Conservation (phyloP, 2,329 filamentous ascomycete genomes). For the Nigrospora sphaerica region DNA sequence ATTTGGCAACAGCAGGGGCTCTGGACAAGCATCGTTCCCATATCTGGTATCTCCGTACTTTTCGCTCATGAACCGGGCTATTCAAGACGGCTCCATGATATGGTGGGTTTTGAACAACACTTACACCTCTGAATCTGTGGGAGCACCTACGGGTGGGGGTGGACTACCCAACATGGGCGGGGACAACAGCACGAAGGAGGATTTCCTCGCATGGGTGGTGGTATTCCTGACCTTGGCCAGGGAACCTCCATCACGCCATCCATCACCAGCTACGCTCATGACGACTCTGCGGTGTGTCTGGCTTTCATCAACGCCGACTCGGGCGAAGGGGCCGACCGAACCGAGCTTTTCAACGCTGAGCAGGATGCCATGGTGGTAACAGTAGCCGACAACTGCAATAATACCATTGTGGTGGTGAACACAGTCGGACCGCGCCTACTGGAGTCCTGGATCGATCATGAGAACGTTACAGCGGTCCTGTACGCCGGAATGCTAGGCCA, state of each 20-base stretch:
- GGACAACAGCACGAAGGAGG: too few relatives aligned
- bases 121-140: too few relatives aligned
- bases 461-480: constrained; percentile 54
- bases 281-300: too few relatives aligned
- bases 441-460: constrained; percentile 46
- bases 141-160: too few relatives aligned
- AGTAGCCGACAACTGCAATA: constrained; percentile 54
- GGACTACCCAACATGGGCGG: too few relatives aligned
- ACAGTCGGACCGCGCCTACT: constrained; percentile 54
- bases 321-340: constrained; percentile 38
- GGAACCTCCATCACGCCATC: constrained; percentile 4
- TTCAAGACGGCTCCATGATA: too few relatives aligned
- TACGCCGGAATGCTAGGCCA: constrained; percentile 55
- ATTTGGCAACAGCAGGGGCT: too few relatives aligned
- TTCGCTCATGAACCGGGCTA: too few relatives aligned
- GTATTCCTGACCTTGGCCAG: constrained; percentile 1
- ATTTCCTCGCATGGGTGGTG: constrained; percentile 4
- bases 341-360: constrained; percentile 8
- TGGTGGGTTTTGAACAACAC: too few relatives aligned
- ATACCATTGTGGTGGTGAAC: constrained; percentile 62
- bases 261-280: constrained; percentile 5
- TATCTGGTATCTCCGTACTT: too few relatives aligned
- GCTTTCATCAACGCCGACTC: too few relatives aligned
- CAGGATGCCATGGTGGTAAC: constrained; percentile 50
- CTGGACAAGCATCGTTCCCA: too few relatives aligned